phyloP scores from a whole-genome alignment of 352 stramenopile genomes.

The Globisporangium nagaii region DNA sequence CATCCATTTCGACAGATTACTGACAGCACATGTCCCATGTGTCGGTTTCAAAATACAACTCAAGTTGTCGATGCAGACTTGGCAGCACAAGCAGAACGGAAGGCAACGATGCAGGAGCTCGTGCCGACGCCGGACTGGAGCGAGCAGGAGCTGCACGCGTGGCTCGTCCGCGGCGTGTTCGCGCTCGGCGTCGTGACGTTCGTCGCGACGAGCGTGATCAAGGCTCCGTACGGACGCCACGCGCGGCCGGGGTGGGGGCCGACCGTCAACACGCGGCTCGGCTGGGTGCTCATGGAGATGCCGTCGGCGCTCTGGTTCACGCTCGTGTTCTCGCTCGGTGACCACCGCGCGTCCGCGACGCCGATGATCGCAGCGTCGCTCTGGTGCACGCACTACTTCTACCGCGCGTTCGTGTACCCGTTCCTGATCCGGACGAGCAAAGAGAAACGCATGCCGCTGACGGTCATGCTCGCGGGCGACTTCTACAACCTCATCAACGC shows the following conservation, averaged over 20 bases:
- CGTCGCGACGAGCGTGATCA: conserved; percentile 42
- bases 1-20: too few species aligned
- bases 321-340: conserved; percentile 38
- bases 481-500: conserved; percentile 72
- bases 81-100: too few species aligned
- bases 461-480: conserved; percentile 41
- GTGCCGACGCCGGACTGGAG: conserved; percentile 18
- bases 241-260: conserved; percentile 48
- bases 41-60: too few species aligned
- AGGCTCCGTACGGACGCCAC: conserved; percentile 59
- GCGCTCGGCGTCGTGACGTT: conserved; percentile 47
- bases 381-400: conserved; percentile 64
- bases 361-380: conserved; percentile 43
- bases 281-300: conserved; percentile 71
- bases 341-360: conserved; percentile 27
- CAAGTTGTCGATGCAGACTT: too few species aligned
- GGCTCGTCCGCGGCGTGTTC: conserved; percentile 48
- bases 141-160: conserved; percentile 48
- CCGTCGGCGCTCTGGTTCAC: conserved; percentile 60
- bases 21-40: too few species aligned
- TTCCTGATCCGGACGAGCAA: conserved; percentile 53
- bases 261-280: conserved; percentile 44
- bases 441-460: conserved; percentile 58
- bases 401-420: conserved; percentile 64
- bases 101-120: neutral